phyloP scores from a whole-genome alignment of 495 filamentous ascomycete species.

The Xylaria sp. region DNA sequence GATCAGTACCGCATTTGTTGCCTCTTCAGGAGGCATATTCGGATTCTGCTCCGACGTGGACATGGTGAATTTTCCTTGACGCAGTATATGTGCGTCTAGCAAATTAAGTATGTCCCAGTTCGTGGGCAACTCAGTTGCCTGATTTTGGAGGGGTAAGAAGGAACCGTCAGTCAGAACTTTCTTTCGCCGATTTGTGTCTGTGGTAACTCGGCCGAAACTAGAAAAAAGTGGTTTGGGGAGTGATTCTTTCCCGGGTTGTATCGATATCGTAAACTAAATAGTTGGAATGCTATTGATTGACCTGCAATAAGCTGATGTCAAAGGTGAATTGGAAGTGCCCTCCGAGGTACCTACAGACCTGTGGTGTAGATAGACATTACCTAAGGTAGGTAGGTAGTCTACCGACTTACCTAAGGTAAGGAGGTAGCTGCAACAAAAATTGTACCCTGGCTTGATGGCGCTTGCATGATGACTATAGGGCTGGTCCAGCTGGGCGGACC shows the following conservation, averaged over 20 bases:
- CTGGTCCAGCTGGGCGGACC: background rate
- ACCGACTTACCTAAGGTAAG: too few relatives aligned
- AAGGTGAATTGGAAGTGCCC: background rate
- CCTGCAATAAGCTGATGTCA: background rate
- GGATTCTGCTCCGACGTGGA: conserved; percentile 29
- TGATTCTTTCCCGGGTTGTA: background rate
- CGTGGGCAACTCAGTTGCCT: conserved; percentile 4
- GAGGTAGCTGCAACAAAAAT: background rate
- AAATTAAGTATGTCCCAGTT: background rate
- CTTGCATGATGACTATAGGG: background rate
- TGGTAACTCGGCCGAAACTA: background rate
- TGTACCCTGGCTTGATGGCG: background rate
- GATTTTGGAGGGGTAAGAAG: background rate
- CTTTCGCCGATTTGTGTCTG: background rate
- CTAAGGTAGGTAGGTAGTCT: background rate
- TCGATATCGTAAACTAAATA: background rate
- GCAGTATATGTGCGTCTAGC: background rate
- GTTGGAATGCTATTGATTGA: too few relatives aligned
- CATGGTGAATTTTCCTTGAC: conserved; percentile 30
- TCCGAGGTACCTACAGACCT: background rate
- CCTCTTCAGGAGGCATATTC: conserved; percentile 66
- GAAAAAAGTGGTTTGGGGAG: too few relatives aligned
- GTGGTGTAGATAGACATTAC: too few relatives aligned
- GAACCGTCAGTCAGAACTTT: background rate
- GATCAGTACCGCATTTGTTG: conserved; percentile 86